Evolutionary conservation across 2,329 filamentous ascomycete genomes (phyloP).

Genomic region (Colletotrichum sp.): DNA sequence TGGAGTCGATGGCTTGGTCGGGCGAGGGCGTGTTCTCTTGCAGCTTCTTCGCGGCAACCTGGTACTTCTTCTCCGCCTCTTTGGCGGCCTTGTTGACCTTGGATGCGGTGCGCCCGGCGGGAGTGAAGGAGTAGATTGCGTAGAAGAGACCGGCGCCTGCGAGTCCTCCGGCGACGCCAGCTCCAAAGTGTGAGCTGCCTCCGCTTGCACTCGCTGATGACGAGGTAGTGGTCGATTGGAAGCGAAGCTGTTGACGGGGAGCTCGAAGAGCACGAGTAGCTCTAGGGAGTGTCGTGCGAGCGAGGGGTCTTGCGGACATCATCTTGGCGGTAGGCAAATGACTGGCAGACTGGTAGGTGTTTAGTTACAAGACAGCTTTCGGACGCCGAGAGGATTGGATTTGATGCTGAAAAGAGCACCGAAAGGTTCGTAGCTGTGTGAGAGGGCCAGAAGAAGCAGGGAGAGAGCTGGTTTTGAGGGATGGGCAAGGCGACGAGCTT

Average conservation of each 20-base stretch:
- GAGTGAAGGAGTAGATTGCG: conserved; percentile 48
- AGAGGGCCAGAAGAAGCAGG: background rate
- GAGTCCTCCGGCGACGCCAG: conserved; percentile 49
- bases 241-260: conserved; percentile 37
- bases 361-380: background rate
- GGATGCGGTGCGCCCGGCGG: conserved; percentile 43
- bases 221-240: conserved; percentile 44
- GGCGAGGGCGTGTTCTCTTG: conserved; percentile 68
- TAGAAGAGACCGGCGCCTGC: conserved; percentile 47
- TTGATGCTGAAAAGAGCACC: background rate
- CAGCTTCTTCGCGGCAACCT: conserved; percentile 63
- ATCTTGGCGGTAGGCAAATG: conserved; percentile 21
- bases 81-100: conserved; percentile 53
- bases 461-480: background rate
- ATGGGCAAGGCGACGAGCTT: background rate
- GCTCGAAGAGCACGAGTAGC: conserved; percentile 29
- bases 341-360: background rate
- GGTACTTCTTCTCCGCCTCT: conserved; percentile 65
- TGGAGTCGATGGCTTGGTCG: conserved; percentile 69
- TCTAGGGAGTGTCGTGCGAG: conserved; percentile 30
- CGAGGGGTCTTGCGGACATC: conserved; percentile 34
- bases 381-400: background rate
- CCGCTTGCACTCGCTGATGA: conserved; percentile 22
- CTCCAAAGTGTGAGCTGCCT: conserved; percentile 37
- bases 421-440: background rate